Conservation (phyloP, 2,329 filamentous ascomycete species). For the Tolypocladium guangdongense region DNA sequence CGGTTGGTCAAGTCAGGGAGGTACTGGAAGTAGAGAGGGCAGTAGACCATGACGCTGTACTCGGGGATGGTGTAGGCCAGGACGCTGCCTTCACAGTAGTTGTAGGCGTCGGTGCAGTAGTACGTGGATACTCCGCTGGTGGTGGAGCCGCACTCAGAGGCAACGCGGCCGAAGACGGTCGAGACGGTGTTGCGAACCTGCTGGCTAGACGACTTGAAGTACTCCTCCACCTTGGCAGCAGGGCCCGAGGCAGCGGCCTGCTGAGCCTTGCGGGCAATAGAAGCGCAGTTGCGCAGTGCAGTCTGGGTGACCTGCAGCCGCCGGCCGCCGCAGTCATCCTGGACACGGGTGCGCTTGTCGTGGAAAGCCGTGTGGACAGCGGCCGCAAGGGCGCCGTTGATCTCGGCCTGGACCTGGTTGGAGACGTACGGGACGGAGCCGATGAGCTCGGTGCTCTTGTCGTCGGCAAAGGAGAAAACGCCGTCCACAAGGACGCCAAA, state of each 20-base stretch:
- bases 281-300: constrained; percentile 43
- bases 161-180: constrained; percentile 38
- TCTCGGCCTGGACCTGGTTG: constrained; percentile 44
- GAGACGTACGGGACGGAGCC: constrained; percentile 46
- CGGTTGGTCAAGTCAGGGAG: constrained; percentile 35
- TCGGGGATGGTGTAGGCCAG: constrained; percentile 52
- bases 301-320: constrained; percentile 31
- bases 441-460: constrained; percentile 38
- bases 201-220: constrained; percentile 49
- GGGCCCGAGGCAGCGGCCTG: constrained; percentile 36
- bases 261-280: constrained; percentile 41
- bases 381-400: constrained; percentile 45
- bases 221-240: constrained; percentile 42
- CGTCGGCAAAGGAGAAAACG: constrained; percentile 42
- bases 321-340: constrained; percentile 42
- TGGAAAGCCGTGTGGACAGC: constrained; percentile 35
- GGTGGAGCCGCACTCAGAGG: constrained; percentile 42
- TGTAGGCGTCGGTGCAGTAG: constrained; percentile 48
- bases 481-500: constrained; percentile 47
- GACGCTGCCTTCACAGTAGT: constrained; percentile 36
- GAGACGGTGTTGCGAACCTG: constrained; percentile 37
- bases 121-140: constrained; percentile 36
- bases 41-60: constrained; percentile 48
- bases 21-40: constrained; percentile 45
- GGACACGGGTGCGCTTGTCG: constrained; percentile 39